Evolutionary conservation across 108 stramenopile species (phyloP).

Genomic region (Fragilaria crotonensis): DNA sequence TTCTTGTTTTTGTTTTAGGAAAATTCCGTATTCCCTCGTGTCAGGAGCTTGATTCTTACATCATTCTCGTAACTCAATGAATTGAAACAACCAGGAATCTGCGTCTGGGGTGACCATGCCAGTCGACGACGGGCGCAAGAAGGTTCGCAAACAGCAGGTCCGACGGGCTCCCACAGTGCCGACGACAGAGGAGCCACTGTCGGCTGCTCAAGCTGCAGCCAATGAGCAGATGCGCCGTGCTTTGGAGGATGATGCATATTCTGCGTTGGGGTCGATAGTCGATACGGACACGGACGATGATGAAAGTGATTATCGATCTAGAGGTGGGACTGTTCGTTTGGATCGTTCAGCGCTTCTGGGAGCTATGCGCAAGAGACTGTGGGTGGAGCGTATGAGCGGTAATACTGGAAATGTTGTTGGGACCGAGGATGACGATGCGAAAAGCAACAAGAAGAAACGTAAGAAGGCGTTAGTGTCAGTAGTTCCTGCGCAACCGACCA

Average conservation of each 20-base stretch:
- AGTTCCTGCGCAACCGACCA: background rate
- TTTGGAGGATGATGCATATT: conserved; percentile 81
- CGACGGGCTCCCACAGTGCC: background rate
- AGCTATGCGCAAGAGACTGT: conserved; percentile 31
- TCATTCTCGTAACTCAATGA: background rate
- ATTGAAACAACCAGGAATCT: conserved; percentile 1
- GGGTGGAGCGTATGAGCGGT: conserved; percentile 21
- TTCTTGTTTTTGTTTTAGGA: background rate
- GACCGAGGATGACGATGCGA: conserved; percentile 35
- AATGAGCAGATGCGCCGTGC: conserved; percentile 82
- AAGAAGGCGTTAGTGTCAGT: conserved; percentile 8
- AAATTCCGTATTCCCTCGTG: background rate
- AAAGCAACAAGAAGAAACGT: conserved; percentile 74
- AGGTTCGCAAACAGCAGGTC: conserved; percentile 11
- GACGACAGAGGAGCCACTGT: conserved; percentile 6
- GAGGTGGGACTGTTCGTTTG: conserved; percentile 31
- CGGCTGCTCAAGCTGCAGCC: conserved; percentile 64
- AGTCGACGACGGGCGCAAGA: conserved; percentile 17
- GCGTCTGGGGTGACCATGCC: conserved; percentile 9
- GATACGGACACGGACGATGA: conserved; percentile 32
- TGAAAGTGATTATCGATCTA: conserved; percentile 5
- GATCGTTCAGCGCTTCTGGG: conserved; percentile 38
- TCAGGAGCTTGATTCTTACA: background rate
- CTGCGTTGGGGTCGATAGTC: conserved; percentile 64
- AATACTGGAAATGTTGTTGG: conserved; percentile 4